Conservation (phyloP, 208 protist species). For the Trypanosomatidae sp. region DNA sequence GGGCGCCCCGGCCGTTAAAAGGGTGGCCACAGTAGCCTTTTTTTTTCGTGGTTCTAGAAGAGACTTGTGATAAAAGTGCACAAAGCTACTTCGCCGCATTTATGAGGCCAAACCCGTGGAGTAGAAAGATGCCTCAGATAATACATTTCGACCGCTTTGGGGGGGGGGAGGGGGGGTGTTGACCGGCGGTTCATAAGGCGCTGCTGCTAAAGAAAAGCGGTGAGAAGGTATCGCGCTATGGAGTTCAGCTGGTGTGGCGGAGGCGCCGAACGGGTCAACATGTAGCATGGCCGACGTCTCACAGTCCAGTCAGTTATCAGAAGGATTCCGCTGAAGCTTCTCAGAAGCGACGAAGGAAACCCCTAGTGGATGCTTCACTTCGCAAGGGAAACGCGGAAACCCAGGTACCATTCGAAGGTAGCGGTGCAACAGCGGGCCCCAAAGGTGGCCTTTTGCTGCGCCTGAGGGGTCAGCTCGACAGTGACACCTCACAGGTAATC, state of each 20-base stretch:
- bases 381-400: neutral
- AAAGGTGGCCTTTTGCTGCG: neutral
- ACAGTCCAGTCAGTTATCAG: neutral
- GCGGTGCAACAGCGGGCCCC: neutral
- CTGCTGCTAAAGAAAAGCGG: neutral
- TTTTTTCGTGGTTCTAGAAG: neutral
- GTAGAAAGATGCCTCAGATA: neutral
- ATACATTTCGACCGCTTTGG: neutral
- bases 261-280: neutral
- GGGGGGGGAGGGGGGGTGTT: neutral
- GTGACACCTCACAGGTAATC: too few species aligned
- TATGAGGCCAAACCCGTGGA: neutral
- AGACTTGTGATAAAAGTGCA: neutral
- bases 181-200: neutral
- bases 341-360: neutral
- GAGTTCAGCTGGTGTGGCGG: neutral
- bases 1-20: accelerated
- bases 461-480: too few species aligned
- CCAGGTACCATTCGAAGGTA: neutral
- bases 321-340: neutral
- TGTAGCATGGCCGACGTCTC: neutral
- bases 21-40: neutral
- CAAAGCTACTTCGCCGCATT: neutral
- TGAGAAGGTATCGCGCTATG: neutral
- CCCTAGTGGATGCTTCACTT: neutral